Base-by-base conservation (phyloP, 768 basidiomycete genomes). In the Amanita molliuscula region DNA sequence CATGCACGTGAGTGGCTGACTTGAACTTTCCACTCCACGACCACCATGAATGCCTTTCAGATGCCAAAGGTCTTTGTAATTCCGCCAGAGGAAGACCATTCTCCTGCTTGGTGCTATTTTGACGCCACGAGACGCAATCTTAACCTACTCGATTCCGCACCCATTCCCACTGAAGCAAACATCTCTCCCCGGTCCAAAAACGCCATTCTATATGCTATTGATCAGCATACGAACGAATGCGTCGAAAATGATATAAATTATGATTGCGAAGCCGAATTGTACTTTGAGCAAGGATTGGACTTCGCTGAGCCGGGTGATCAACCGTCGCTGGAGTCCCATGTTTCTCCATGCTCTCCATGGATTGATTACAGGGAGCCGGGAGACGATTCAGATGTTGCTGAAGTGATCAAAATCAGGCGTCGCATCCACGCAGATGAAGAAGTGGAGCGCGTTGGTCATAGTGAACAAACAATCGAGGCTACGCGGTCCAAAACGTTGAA, bases 351-450 rank as follows among this genome's bases (percentile, higher is more conserved):
- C 54, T 25, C 55, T 48, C 35, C 54, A 47, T 38, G 41, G 47
- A 61, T 44, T 37, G 41, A 20, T 26, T 26, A 13, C 56, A 42
- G 53, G 35, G 59, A 64, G 34, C 46, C 59, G 35, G 71, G 65
- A 13, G 62, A 72, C 51, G 76, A 76, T 53, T 78, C 75, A 16
- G 79, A 80, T 55, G 71, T 82, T 31, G 64, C 81, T 11, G 81
- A 83, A 59, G 74, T 82, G 26, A 67, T 82, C 34, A 80, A 78
- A 58, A 72, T 82, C 51, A 68, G 72, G 54, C 73, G 78, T 33
- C 55, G 61, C 45, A 46, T 23, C 23, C 38, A 57, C 43, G 48
- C 54, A 36, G 56, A 55, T 16, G 46, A 38, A 38, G 36, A 60
- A 62, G 44, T 15, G 62, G 62, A 46, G 31, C 42, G n/a, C 33